phyloP scores from a whole-genome alignment of 139 green algal species.

The Prasinococcaceae sp. region DNA sequence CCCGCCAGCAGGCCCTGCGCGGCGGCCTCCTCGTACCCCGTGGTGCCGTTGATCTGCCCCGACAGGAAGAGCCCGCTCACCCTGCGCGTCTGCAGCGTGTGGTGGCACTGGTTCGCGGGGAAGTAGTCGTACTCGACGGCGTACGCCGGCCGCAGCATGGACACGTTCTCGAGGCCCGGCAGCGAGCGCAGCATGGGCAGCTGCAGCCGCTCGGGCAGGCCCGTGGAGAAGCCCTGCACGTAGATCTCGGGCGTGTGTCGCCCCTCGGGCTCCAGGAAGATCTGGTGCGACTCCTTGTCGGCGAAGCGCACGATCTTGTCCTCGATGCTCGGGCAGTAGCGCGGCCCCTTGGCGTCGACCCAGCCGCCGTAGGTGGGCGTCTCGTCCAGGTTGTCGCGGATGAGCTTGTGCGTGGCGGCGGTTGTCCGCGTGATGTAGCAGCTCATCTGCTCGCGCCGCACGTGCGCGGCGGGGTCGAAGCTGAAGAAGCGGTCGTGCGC shows the following conservation, averaged over 20 bases:
- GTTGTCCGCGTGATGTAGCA: conserved; percentile 92
- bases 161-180: conserved; percentile 65
- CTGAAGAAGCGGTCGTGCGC: conserved; percentile 75
- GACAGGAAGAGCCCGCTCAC: conserved; percentile 79
- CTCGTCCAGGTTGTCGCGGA: conserved; percentile 68
- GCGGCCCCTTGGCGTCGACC: conserved; percentile 62
- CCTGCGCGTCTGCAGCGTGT: conserved; percentile 79
- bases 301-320: conserved; percentile 95
- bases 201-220: conserved; percentile 82
- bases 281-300: conserved; percentile 81
- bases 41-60: conserved; percentile 96
- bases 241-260: conserved; percentile 87
- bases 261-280: conserved; percentile 93
- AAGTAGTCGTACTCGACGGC: conserved; percentile 99
- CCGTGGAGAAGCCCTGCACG: conserved; percentile 84
- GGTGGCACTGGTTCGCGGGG: conserved; percentile 74
- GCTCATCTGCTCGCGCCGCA: conserved; percentile 53
- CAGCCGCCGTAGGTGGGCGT: conserved; percentile 93
- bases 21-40: conserved; percentile 89
- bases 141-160: conserved; percentile 86
- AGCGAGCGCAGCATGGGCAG: conserved; percentile 80
- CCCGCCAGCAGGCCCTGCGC: conserved; percentile 81
- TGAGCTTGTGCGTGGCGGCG: conserved; percentile 65
- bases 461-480: conserved; percentile 65
- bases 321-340: conserved; percentile 96